Evolutionary conservation across 768 basidiomycete species (phyloP).

Genomic region (Russula virescens): DNA sequence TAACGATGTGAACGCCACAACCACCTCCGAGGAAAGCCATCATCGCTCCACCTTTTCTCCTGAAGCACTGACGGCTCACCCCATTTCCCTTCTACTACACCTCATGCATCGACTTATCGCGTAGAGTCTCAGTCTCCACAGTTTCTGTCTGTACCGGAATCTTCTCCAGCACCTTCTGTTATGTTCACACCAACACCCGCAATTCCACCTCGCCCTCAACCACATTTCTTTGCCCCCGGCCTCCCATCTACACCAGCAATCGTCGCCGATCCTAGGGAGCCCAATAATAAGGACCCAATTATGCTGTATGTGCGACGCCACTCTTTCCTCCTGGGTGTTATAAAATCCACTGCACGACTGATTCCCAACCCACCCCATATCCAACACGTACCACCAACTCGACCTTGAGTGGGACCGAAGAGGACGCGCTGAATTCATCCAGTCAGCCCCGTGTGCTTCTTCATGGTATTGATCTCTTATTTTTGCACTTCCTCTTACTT

Average conservation of each 20-base stretch:
- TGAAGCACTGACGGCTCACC: slow-evolving; percentile 36
- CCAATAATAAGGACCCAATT: slow-evolving; percentile 36
- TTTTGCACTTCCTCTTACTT: too few relatives aligned
- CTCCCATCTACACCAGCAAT: slow-evolving; percentile 18
- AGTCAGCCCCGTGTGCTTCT: too few relatives aligned
- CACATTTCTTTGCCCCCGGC: slow-evolving; percentile 46
- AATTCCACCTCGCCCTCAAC: slow-evolving; percentile 52
- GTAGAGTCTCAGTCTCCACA: slow-evolving; percentile 31
- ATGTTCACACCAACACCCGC: slow-evolving; percentile 68
- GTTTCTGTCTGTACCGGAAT: slow-evolving; percentile 38
- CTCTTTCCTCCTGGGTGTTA: slow-evolving; percentile 78
- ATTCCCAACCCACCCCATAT: slow-evolving; percentile 60
- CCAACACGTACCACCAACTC: slow-evolving; percentile 34
- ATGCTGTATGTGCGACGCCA: slow-evolving; percentile 71
- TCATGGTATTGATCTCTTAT: too few relatives aligned
- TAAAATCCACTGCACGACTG: slow-evolving; percentile 78
- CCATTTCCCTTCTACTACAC: slow-evolving; percentile 8
- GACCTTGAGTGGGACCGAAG: slow-evolving; percentile 1
- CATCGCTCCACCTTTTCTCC: slow-evolving; percentile 70
- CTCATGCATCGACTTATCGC: not conserved
- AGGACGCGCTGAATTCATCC: slow-evolving; percentile 13
- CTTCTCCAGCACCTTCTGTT: slow-evolving; percentile 51
- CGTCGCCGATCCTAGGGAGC: slow-evolving; percentile 21
- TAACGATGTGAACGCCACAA: slow-evolving; percentile 36
- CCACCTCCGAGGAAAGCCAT: slow-evolving; percentile 35